Percentiles rank a stretch among this genome's conserved stretches.
Evolutionary conservation across 805 yeast species (phyloP).

Genomic region (Blastobotrys chiropterorum): DNA sequence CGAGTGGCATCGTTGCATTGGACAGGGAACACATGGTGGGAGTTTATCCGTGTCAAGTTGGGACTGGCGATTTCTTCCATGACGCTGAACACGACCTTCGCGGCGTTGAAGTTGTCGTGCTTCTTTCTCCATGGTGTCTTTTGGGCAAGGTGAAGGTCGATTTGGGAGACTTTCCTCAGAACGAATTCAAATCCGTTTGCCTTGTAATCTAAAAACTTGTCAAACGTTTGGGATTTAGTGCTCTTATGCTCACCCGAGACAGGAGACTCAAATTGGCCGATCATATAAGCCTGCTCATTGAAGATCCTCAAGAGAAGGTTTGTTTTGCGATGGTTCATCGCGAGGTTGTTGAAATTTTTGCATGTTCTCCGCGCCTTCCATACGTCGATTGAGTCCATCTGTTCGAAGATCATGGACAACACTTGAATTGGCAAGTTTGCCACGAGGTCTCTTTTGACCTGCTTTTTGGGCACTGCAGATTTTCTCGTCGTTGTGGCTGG

Average conservation of each 20-base stretch:
- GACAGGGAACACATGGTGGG: too few relatives aligned
- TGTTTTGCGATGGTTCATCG: not conserved
- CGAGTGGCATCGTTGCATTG: not conserved
- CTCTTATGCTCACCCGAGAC: not conserved
- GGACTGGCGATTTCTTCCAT: not conserved
- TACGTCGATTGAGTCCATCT: not conserved
- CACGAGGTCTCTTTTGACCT: not conserved
- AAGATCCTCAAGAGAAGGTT: not conserved
- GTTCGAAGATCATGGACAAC: not conserved
- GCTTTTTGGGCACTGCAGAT: not conserved
- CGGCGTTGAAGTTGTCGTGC: not conserved
- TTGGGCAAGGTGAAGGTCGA: not conserved
- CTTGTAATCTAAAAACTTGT: not conserved
- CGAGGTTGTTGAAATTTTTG: not conserved
- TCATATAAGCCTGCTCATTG: not conserved
- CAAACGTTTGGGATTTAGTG: not conserved
- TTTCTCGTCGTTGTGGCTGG: too few relatives aligned
- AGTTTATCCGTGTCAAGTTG: too few relatives aligned
- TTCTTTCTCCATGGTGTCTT: not conserved
- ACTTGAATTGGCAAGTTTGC: not conserved
- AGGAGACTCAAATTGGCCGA: not conserved
- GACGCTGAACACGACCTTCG: not conserved
- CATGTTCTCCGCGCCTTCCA: not conserved
- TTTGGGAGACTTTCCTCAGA: not conserved
- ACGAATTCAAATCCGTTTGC: not conserved